Conservation (phyloP, 1,284 basidiomycete species). For the Melampsora americana region DNA sequence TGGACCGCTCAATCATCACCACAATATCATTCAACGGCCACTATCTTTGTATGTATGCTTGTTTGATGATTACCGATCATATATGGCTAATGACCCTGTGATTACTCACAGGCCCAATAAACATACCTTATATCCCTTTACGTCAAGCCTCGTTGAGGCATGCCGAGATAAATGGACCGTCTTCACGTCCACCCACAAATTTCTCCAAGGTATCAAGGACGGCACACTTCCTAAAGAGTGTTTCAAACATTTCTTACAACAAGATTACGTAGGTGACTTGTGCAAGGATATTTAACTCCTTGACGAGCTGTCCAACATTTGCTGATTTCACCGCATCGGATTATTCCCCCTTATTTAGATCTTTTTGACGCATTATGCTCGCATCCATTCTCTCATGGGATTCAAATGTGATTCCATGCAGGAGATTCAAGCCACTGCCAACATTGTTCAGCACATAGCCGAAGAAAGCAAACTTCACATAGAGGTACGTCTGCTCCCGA, state of each 20-base stretch:
- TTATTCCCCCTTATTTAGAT: not conserved
- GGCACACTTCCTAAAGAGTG: slow-evolving; percentile 55
- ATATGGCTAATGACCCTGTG: not conserved
- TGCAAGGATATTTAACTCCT: not conserved
- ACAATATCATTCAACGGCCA: slow-evolving; percentile 60
- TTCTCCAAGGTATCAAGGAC: slow-evolving; percentile 47
- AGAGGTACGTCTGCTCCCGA: slow-evolving; percentile 50
- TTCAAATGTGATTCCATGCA: slow-evolving; percentile 69
- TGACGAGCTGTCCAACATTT: not conserved
- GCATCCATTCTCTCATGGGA: slow-evolving; percentile 64
- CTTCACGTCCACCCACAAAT: slow-evolving; percentile 44
- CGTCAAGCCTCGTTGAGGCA: slow-evolving; percentile 10
- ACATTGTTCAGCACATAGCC: slow-evolving; percentile 66
- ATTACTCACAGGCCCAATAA: not conserved
- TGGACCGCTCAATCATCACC: slow-evolving; percentile 84
- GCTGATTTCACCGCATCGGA: not conserved
- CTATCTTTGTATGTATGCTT: slow-evolving; percentile 62
- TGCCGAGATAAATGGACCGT: not conserved
- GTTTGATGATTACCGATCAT: not conserved
- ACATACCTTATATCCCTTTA: slow-evolving; percentile 21
- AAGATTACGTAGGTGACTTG: slow-evolving; percentile 56
- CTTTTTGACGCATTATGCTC: slow-evolving; percentile 52
- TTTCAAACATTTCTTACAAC: slow-evolving; percentile 80
- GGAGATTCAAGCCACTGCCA: slow-evolving; percentile 65
- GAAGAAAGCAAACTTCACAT: slow-evolving; percentile 72